Evolutionary conservation across 1,284 basidiomycete genomes (phyloP), one percentile per base, ranked within the genome.

Genomic region (Cerrena zonata): DNA sequence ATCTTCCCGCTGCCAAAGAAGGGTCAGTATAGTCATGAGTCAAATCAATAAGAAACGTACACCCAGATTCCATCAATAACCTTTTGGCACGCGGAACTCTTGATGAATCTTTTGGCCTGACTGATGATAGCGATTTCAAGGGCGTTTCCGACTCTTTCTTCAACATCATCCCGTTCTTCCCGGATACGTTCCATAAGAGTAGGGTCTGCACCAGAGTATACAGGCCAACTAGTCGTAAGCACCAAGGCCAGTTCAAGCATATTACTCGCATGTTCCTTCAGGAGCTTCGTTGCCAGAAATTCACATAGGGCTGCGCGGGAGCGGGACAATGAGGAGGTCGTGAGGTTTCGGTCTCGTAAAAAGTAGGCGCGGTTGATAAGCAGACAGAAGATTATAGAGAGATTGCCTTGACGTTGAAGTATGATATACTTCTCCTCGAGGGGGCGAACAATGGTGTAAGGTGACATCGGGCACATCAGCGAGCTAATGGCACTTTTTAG

Each of bases 91-190:
- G 89, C 80, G 0, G 87, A 80, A 56, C 84, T 86, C 61, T 92
- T 89, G 63, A 94, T 92, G 67, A 94, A 94, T 22, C 82, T 73
- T 63, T 91, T 93, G 12, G 91, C 83, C 59, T 82, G 84, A 53
- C 87, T 81, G 25, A 94, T 74, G 54, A 95, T 93, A 1, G 92
- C 92, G 77, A 95, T 81, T 68, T 95, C 92, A 44, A 94, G 86
- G 1, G 91, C 91, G 59, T 91, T 94, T 1, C 92, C 92, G 2
- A 91, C 83, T 47, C 85, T 72, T 39, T 90, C 86, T 52, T 91
- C 82, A 25, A 89, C 65, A 49, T 82, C 79, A 52, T 89, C 87
- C 51, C 83, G 74, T 46, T 92, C 85, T 53, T 86, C 79, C 52
- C 79, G 76, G 2, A 83, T 86, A 48, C 79, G 75, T 18, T 76